Evolutionary conservation across 2,329 filamentous ascomycete genomes (phyloP), one percentile per base, ranked within the genome.

Genomic region (Grosmannia serpens): DNA sequence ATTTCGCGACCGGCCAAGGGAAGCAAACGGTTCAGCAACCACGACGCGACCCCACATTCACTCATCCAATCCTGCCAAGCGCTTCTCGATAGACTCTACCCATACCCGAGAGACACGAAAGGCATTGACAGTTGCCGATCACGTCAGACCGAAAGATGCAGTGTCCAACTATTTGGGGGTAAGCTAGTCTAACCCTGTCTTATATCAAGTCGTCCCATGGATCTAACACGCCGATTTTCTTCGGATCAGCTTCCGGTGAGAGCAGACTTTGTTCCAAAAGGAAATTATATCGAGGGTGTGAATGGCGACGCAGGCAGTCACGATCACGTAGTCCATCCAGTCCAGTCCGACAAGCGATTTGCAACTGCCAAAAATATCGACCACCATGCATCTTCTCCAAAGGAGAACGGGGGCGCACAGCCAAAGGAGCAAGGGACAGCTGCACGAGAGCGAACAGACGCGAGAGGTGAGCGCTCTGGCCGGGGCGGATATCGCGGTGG

Each of bases 71-170:
- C 59, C 70, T 2, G 67, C 70, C 46, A 82, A 81, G 68, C 76
- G 77, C 52, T 68, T 67, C 22, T 72, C 76, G 1, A 62, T 73
- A 20, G 79, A 82, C 59, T 67, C 65, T 2, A 64, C 70, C 10
- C 66, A 64, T 35, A 60, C 68, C 46, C 74, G 74, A 52, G 77
- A 80, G 46, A 70, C 74, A 61, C 77, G 77, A 61, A 83, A 80
- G 68, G 60, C 71, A 6, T 63, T 72, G 1, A 50, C 62, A 22
- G 46, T 62, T 1, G 62, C 67, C 47, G 69, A 70, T 58, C 56
- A 65, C 33, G 76, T 78, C 38, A 73, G 75, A 64, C 60, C 66
- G n/a, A 81, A 77, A 65, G 70, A 76, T 27, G 59, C 66, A 7
- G 63, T 66, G 46, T 46, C 64, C 4, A 67, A 73, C 53, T 63